phyloP scores from a whole-genome alignment of 1,284 basidiomycete genomes.

The Tetrapyrgos nigripes region DNA sequence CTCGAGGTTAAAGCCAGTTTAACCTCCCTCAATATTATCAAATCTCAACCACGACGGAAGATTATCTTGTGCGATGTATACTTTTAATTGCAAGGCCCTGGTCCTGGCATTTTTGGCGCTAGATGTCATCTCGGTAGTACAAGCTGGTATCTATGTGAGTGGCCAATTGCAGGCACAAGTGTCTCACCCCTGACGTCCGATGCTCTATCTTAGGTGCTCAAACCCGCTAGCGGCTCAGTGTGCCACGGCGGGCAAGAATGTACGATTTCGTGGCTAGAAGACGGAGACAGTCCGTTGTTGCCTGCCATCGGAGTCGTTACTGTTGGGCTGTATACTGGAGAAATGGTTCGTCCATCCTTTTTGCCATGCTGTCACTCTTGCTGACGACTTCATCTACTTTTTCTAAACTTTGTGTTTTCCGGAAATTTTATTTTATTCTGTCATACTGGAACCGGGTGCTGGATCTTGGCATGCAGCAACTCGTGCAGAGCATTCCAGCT shows the following conservation, averaged over 20 bases:
- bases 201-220: conserved; percentile 48
- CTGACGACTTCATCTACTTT: conserved; percentile 2
- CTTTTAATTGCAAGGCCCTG: conserved; percentile 6
- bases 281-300: conserved; percentile 60
- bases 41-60: not conserved
- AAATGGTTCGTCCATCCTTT: conserved; percentile 43
- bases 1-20: not conserved
- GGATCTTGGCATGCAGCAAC: conserved; percentile 42
- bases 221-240: conserved; percentile 46
- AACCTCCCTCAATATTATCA: not conserved
- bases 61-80: not conserved
- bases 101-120: conserved; percentile 15
- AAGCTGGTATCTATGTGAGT: conserved; percentile 17
- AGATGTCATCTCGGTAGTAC: conserved; percentile 12
- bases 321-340: conserved; percentile 61
- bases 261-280: conserved; percentile 63
- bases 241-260: conserved; percentile 61
- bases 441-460: no score
- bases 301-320: conserved; percentile 52
- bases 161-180: not conserved
- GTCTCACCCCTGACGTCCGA: not conserved
- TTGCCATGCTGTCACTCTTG: not conserved
- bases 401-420: not conserved
- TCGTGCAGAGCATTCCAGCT: conserved; percentile 54
- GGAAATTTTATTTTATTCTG: conserved; percentile 1